These are phyloP conservation scores for Globisporangium uncinulatum DNA, from an alignment of 352 stramenopile species.

Conservation along the genomic window DNA sequence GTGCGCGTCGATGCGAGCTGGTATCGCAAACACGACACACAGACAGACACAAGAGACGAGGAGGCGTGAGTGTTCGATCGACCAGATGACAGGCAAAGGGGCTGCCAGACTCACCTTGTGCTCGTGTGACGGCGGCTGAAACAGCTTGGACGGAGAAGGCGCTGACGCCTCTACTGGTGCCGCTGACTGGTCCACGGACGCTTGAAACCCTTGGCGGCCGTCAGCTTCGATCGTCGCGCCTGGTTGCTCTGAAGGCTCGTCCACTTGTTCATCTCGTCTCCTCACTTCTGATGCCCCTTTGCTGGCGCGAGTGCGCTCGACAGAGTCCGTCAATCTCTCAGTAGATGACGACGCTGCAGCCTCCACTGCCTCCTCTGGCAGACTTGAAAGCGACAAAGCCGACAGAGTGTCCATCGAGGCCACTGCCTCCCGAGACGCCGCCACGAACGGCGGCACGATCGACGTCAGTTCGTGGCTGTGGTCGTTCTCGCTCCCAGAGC, in stretches of 20 bases:
- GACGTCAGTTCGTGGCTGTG: slow-evolving; percentile 12
- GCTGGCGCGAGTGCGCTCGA: background rate
- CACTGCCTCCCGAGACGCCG: background rate
- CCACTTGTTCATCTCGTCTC: background rate
- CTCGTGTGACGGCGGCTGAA: background rate
- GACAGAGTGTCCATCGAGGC: background rate
- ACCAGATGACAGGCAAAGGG: no score
- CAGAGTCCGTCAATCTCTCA: background rate
- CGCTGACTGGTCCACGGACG: background rate
- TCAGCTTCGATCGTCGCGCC: background rate
- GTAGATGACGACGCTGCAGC: background rate
- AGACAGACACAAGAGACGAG: background rate
- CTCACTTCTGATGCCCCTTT: background rate
- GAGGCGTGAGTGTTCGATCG: background rate
- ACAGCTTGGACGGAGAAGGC: slow-evolving; percentile 1
- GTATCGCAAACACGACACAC: background rate
- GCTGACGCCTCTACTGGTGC: background rate
- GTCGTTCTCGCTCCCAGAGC: background rate
- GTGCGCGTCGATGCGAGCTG: background rate
- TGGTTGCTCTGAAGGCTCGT: background rate
- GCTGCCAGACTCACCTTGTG: background rate
- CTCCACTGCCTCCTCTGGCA: background rate
- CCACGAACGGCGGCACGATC: slow-evolving; percentile 5
- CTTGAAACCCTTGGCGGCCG: background rate
- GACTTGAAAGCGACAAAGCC: background rate